Base-by-base conservation (phyloP, 345 rosid genomes). In the Erucastrum elatum region DNA sequence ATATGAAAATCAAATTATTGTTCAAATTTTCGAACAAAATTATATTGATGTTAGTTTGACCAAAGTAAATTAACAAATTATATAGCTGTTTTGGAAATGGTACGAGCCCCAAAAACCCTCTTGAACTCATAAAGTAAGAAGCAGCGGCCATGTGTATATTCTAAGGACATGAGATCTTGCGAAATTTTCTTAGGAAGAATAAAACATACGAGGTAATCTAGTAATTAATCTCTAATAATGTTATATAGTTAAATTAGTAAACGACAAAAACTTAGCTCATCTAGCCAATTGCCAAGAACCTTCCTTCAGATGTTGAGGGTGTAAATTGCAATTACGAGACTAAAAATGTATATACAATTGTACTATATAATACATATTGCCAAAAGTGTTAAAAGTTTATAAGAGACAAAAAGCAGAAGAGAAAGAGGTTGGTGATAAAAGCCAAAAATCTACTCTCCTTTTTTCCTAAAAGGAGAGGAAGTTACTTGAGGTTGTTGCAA, bases 341-440 rank as follows among this genome's bases (percentile, higher is more conserved):
- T 4, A 64, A 61, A 46, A n/a, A 31, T 16, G 44, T 66, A 41
- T 29, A 13, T 29, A 29, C 4, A 29, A 29, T 29, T 2, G 4
- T 29, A 55, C 26, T 69, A 15, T 68, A 69, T 15, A 10, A 60
- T 59, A 5, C 35, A 16, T 68, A 51, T 4, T 10, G 2, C 59
- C 59, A 41, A 44, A 68, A 59, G 63, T 80, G 83, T 83, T 78
- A 75, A 72, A 75, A 56, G 79, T 64, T 77, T 64, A 84, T 77
- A 70, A 67, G 72, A 80, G 85, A 73, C 75, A 59, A 73, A 83
- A 72, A 85, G 26, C 41, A 77, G 75, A 79, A 82, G 5, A 87
- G 84, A 67, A 84, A 89, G 72, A 63, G 78, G 74, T 87, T 87
- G 90, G 71, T 76, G 61, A 86, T 78, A 87, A 87, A 85, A 84